Evolutionary conservation across 129 eudicot species (phyloP), one percentile per base, ranked within the genome.

Genomic region (Centrapalus pauciflorus): DNA sequence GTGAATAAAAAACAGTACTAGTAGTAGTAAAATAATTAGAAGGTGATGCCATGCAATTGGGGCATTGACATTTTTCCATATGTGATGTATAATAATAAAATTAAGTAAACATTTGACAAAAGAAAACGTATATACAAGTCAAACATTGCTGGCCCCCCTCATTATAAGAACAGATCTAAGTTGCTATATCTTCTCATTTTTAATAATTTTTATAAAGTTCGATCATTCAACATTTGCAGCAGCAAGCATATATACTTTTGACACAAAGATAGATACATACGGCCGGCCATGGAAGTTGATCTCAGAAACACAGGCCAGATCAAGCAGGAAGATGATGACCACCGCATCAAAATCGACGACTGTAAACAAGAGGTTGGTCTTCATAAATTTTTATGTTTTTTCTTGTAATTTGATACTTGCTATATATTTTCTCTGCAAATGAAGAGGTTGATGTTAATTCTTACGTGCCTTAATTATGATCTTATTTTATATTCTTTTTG

Each of bases 41-140:
- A 63, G 64, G 16, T 57, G 58, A 61, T 67, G 73, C 54, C 75
- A 73, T 61, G 67, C 88, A 90, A 86, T 10, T 79, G 62, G 86
- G 65, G 61, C 88, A 83, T 86, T 90, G 97, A 83, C 90, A 86
- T 81, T 81, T 67, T 43, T 67, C 24, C 49, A 13, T 50, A 61
- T 61, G 73, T 80, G 76, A 56, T 61, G n/a, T n/a, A n/a, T n/a
- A n/a, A n/a, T n/a, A n/a, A n/a, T n/a, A n/a, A n/a, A 59, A 82
- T 35, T 69, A 55, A 64, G 66, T 51, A 70, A 77, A 84, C 81
- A 70, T 71, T 85, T 84, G 76, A 82, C 75, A 72, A 58, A 83
- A 50, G 61, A 66, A 58, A 75, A 58, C 69, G 69, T 58, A 66
- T 48, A 11, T 66, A 45, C 28, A 78, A 90, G 97, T 87, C 95